Conservation (phyloP, 768 basidiomycete species). For the Pisolithus marmoratus region DNA sequence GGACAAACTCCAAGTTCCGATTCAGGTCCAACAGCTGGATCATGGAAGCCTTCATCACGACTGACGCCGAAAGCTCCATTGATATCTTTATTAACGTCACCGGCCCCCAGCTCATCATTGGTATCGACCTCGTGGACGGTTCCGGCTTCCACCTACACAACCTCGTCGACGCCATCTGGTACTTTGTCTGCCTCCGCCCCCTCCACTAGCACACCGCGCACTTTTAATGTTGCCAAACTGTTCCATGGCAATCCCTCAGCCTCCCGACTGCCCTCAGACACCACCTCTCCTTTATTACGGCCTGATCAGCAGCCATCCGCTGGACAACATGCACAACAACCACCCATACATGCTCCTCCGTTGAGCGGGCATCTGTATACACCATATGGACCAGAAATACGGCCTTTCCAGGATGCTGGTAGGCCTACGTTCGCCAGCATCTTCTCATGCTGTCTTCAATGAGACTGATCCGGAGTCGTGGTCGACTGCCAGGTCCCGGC, state of each 20-base stretch:
- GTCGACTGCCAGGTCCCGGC: constrained; percentile 41
- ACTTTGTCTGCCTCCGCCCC: constrained; percentile 12
- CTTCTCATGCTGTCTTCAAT: constrained; percentile 56
- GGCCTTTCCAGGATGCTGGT: constrained; percentile 40
- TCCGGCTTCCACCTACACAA: background rate
- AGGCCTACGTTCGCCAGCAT: constrained; percentile 66
- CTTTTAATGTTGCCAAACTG: constrained; percentile 27
- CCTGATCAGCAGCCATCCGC: constrained; percentile 37
- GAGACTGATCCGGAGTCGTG: constrained; percentile 45
- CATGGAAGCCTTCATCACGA: constrained; percentile 29
- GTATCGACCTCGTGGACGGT: constrained; percentile 18
- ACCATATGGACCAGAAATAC: constrained; percentile 48
- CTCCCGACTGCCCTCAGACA: constrained; percentile 47
- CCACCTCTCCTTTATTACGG: constrained; percentile 53
- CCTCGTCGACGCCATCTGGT: constrained; percentile 23
- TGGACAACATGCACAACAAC: constrained; percentile 33
- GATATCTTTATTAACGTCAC: constrained; percentile 26
- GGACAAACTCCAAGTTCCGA: constrained; percentile 56
- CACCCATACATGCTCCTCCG: constrained; percentile 35
- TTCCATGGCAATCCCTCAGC: constrained; percentile 36
- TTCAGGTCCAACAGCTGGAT: constrained; percentile 36
- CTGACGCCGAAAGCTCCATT: constrained; percentile 16
- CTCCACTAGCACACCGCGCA: constrained; percentile 18
- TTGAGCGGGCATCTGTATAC: constrained; percentile 40
- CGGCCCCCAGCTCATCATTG: constrained; percentile 27